Conservation (phyloP, 768 basidiomycete species). For the Fistulinella prunicolor region DNA sequence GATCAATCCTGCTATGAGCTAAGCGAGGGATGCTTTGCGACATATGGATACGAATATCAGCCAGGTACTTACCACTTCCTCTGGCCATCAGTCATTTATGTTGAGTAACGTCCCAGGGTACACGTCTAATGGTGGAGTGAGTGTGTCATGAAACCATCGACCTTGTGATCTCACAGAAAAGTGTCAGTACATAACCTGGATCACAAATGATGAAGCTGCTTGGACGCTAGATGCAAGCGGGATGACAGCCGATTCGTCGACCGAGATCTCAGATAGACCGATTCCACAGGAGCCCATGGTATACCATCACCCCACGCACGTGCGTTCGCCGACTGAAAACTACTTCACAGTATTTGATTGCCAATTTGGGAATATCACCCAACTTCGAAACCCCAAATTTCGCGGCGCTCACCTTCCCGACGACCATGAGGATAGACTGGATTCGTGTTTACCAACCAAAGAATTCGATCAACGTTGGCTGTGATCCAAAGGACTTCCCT, state of each 20-base stretch:
- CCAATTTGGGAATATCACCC: constrained; percentile 80
- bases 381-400: constrained; percentile 80
- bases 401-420: constrained; percentile 66
- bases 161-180: constrained; percentile 6
- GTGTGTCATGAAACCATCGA: constrained; percentile 19
- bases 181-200: constrained; percentile 75
- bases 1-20: constrained; percentile 69
- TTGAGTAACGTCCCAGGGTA: constrained; percentile 25
- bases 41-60: constrained; percentile 81
- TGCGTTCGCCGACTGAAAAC: not conserved
- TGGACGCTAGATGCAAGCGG: constrained; percentile 72
- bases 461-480: constrained; percentile 72
- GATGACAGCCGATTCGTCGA: constrained; percentile 51
- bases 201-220: constrained; percentile 52
- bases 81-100: not conserved
- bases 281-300: constrained; percentile 86
- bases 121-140: constrained; percentile 44
- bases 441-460: constrained; percentile 87
- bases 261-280: constrained; percentile 64
- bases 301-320: constrained; percentile 10
- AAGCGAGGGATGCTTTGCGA: constrained; percentile 49
- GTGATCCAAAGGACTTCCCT: constrained; percentile 76
- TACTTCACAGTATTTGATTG: constrained; percentile 65
- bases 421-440: constrained; percentile 77
- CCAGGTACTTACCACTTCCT: constrained; percentile 44